Base-by-base conservation (phyloP, 345 rosid genomes). In the Syzygium oleosum region DNA sequence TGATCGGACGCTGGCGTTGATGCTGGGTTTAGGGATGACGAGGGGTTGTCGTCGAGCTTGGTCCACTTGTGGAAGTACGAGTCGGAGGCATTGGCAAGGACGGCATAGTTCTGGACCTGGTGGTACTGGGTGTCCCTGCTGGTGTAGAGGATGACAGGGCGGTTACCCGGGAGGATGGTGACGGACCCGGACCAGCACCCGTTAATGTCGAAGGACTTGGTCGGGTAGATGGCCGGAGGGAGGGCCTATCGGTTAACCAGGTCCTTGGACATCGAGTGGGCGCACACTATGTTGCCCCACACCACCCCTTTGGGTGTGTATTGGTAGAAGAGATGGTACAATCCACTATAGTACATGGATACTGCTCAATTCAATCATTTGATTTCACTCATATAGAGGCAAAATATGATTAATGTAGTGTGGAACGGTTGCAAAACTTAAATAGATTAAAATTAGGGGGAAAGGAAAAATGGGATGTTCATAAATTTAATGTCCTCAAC, bases 261-360 rank as follows among this genome's bases (percentile, higher is more conserved):
- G 88, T 97, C 99, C 87, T 85, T 95, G 2, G 99, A 97, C 2
- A 96, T 96, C 3, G 98, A 97, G 88, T 96, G 99, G 3, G 96
- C 99, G 99, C 99, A 97, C 1, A 96, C 93, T 12, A 96, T 95
- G 89, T 96, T 95, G 23, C 99, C 99, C 99, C 99, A 96, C 3
- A 95, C 96, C 5, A 96, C 93, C 17, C 98, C 95, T 85, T 94
- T 90, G 34, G 99, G 96, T 84, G 95, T 97, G 87, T 96, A 97
- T 54, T 96, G 99, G 87, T 96, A 97, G 92, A 97, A 97, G 0
- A 97, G 89, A 86, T 97, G 99, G 89, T 97, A 97, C 0, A 92
- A 12, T 15, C 99, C 99, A 84, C 94, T 96, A 91, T 88, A 95
- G 89, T 92, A 92, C 92, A 97, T 88, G 1, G 97, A 98, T 12